Base-by-base conservation (phyloP, 2,329 filamentous ascomycete genomes). In the Colletotrichum sp. region DNA sequence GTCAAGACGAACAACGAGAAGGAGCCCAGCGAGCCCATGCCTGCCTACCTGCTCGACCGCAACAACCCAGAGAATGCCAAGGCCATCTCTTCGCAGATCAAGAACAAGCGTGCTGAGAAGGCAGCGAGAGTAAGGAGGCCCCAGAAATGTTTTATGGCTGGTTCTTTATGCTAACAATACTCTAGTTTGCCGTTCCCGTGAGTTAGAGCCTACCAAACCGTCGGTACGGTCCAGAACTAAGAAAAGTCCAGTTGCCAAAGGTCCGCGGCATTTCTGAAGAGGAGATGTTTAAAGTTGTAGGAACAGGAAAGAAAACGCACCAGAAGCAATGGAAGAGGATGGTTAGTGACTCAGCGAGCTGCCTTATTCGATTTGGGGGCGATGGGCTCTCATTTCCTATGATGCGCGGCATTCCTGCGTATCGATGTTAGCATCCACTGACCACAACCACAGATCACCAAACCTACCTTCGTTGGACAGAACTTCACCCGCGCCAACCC, bases 271-370 rank as follows among this genome's bases (percentile, higher is more conserved):
- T 98, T 80, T 93, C 92, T 79, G 96, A 98, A 88, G 95, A 98
- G 89, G 96, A 98, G 88, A 96, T 98, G 94, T 98, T 98, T 89
- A 96, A 95, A 86, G 96, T 98, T 16, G 92, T 98, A 81, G 96
- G 96, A 88, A 98, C 96, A 36, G 96, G 97, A 81, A 97, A 97
- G 91, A 98, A 98, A 90, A 95, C 93, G 3, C 90, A 93, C 72
- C 96, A 97, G 91, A 97, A 97, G 90, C 89, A 89, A 73, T 91
- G 93, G 93, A 94, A 94, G 87, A 86, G 92, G 43, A 93, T 93
- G 89, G 89, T 92, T 91, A 91, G 79, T 83, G 71, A 77, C 74
- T 71, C 66, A 61, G 52, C 3, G 5, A 58, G 13, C 55, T 58
- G 13, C 26, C 10, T 56, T 5, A 3, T 28, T 24, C 5, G 16